Conservation (phyloP, 148 eudicot species). For the Chenopodium formosanum region DNA sequence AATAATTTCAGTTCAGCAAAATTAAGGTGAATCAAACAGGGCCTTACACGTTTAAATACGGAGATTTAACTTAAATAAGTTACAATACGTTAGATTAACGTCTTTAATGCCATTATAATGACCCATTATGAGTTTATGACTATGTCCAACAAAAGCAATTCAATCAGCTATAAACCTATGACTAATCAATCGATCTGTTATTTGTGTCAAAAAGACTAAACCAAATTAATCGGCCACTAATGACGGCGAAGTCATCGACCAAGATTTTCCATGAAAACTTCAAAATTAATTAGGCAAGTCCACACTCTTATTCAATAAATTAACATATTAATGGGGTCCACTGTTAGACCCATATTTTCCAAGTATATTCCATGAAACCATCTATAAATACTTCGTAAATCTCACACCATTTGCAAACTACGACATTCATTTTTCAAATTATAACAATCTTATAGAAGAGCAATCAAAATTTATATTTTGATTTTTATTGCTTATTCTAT, state of each 20-base stretch:
- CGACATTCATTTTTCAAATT: not conserved
- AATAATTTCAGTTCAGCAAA: too few species aligned
- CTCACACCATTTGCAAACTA: slow-evolving; percentile 3
- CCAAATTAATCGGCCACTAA: not conserved
- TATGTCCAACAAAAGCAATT: too few species aligned
- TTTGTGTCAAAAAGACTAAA: not conserved
- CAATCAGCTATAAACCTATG: too few species aligned
- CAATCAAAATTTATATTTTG: not conserved
- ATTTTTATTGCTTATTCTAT: not conserved
- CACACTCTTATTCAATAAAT: not conserved
- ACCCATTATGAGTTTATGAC: too few species aligned
- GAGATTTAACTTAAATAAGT: too few species aligned
- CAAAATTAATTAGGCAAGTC: not conserved
- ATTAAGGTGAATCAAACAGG: too few species aligned
- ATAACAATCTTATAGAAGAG: not conserved
- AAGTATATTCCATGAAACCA: not conserved
- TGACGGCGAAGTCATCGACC: not conserved
- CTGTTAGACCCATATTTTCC: not conserved
- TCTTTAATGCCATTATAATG: too few species aligned
- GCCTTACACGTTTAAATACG: too few species aligned
- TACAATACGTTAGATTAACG: too few species aligned
- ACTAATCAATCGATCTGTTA: too few species aligned
- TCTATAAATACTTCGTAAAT: slow-evolving; percentile 10
- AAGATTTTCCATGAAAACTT: not conserved
- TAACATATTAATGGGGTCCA: not conserved